phyloP scores from a whole-genome alignment of 2,329 filamentous ascomycete species.

The Fusarium sp. region DNA sequence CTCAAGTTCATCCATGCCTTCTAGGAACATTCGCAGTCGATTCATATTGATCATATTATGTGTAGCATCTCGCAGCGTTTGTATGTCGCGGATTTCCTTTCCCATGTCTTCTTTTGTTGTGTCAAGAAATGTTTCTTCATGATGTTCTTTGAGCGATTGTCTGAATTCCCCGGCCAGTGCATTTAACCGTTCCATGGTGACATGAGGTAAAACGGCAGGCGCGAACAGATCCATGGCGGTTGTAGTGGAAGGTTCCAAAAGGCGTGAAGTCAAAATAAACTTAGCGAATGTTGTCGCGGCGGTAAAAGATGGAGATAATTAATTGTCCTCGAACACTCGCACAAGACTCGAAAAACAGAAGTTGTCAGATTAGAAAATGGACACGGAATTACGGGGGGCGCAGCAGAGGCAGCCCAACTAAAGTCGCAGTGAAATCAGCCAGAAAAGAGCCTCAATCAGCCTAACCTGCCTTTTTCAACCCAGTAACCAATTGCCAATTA shows the following conservation, averaged over 20 bases:
- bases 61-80: not conserved
- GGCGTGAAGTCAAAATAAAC: not conserved
- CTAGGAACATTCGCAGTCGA: not conserved
- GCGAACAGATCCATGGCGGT: not conserved
- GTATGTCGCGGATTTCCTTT: not conserved
- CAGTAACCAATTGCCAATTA: not conserved
- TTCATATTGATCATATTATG: conserved; percentile 21
- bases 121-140: not conserved
- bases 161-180: not conserved
- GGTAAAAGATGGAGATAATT: not conserved
- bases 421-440: not conserved
- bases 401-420: not conserved
- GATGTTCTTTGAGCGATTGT: not conserved
- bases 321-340: not conserved
- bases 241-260: not conserved
- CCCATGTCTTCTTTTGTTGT: not conserved
- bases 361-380: not conserved
- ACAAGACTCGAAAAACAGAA: not conserved
- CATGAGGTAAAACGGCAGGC: not conserved
- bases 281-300: not conserved
- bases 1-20: not conserved
- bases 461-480: conserved; percentile 1
- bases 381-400: not conserved
- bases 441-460: not conserved
- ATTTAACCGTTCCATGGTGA: not conserved